phyloP scores from a whole-genome alignment of 1,139 yeast species.

The Yamadazyma aaseri region DNA sequence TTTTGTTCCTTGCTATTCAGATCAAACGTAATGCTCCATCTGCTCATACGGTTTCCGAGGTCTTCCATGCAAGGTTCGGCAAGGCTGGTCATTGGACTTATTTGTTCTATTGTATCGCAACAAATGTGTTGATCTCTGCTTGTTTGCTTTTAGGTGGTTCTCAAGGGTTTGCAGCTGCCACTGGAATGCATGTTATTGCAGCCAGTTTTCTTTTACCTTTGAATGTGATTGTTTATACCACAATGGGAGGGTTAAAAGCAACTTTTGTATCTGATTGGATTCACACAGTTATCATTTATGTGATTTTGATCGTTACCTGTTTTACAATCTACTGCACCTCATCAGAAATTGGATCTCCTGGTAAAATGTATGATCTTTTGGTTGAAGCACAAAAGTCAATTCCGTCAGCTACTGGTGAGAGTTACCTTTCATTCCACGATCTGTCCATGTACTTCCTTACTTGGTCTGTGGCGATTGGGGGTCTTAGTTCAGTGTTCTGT shows the following conservation, averaged over 20 bases:
- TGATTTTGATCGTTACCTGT: constrained; percentile 36
- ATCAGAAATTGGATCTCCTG: constrained; percentile 45
- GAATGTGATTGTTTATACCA: constrained; percentile 48
- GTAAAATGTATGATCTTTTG: constrained; percentile 44
- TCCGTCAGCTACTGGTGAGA: constrained; percentile 15
- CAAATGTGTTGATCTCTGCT: constrained; percentile 17
- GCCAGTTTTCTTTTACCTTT: constrained; percentile 43
- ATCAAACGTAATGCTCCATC: constrained; percentile 71
- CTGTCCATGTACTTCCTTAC: constrained; percentile 17
- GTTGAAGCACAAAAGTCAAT: constrained; percentile 15
- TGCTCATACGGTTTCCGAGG: constrained; percentile 75
- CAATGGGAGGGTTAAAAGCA: constrained; percentile 46
- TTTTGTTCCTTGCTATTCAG: constrained; percentile 73
- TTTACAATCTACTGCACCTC: constrained; percentile 37
- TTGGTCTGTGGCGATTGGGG: constrained; percentile 31
- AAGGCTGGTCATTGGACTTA: constrained; percentile 23
- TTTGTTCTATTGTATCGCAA: constrained; percentile 17
- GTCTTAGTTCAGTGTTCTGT: constrained; percentile 35
- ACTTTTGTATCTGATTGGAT: constrained; percentile 47
- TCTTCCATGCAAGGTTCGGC: constrained; percentile 71
- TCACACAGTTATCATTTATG: constrained; percentile 39
- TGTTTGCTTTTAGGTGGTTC: constrained; percentile 19
- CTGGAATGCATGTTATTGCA: constrained; percentile 20
- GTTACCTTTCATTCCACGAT: constrained; percentile 16
- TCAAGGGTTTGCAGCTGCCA: constrained; percentile 17